Evolutionary conservation across 1,139 yeast genomes (phyloP).

Genomic region (Candida dubliniensis): DNA sequence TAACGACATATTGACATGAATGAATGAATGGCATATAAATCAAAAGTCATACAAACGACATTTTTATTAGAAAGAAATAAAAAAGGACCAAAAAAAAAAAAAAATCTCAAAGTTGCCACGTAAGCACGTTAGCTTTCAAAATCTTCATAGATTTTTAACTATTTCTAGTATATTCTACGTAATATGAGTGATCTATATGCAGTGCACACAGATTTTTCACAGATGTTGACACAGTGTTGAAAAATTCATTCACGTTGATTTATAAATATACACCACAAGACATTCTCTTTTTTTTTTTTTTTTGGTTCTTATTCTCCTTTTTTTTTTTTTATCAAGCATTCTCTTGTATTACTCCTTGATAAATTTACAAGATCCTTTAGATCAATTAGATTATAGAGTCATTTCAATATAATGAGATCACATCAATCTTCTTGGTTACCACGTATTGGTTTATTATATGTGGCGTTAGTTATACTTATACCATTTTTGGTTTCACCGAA

Average conservation of each 20-base stretch:
- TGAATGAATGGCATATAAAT: too few relatives aligned
- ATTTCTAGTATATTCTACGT: not conserved
- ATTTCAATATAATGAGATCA: conserved; percentile 10
- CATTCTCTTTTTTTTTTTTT: not conserved
- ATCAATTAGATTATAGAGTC: conserved; percentile 5
- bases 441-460: conserved; percentile 17
- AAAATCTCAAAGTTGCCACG: not conserved
- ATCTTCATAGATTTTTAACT: not conserved
- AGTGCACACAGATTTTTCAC: not conserved
- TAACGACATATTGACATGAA: too few relatives aligned
- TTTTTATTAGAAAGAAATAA: too few relatives aligned
- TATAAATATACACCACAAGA: not conserved
- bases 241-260: not conserved
- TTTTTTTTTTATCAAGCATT: not conserved
- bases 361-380: not conserved
- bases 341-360: not conserved
- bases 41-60: too few relatives aligned
- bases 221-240: conserved; percentile 2
- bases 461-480: conserved; percentile 32
- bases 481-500: conserved; percentile 48
- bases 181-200: not conserved
- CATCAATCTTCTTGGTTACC: conserved; percentile 15
- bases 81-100: too few relatives aligned
- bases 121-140: not conserved
- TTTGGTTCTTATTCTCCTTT: not conserved